Evolutionary conservation across 2,329 filamentous ascomycete species (phyloP), one percentile per base, ranked within the genome.

Genomic region (Metarhizium sp.): DNA sequence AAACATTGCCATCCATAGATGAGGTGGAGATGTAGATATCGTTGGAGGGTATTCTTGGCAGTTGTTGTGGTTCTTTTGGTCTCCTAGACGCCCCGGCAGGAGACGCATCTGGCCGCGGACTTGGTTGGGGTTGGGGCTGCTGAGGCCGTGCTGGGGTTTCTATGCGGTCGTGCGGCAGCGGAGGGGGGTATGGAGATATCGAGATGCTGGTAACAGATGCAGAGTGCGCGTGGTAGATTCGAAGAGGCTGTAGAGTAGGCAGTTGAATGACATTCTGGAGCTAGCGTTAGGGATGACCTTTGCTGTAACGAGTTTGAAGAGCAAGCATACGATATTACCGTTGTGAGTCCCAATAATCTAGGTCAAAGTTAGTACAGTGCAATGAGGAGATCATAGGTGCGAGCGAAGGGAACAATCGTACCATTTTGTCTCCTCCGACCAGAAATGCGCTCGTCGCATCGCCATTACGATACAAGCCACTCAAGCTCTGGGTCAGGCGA

Each of bases 381-480:
- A 10, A 25, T 53, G 5, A 46, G 51, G 58, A 59, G 48, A 69
- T 60, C 52, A 53, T 47, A 34, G 51, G 32, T 38, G 54, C 30
- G 20, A n/a, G 14, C 30, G 25, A 34, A 14, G 34, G 45, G 38
- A 34, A 50, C 54, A 25, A 42, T 55, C 76, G 64, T 78, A 92
- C 90, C 92, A 97, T 95, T 76, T 97, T 97, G 76, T 99, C 92
- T 53, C 92, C 92, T 45, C 88, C 88, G 51, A 95, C 90, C 51
- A 95, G 74, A 68, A 96, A 96, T 8, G 89, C 78, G 71, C 92
- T 96, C 30, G 92, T 96, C 62, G 91, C 90, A 79, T 99, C 94
- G 63, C 90, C 92, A 74, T 95, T 96, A 57, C 91, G 86, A 74
- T 99, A 99, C 38, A 96, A 82, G 47, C 87, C 77, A 30, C 81